These are phyloP conservation scores for Xylaria telfairii DNA, from an alignment of 495 filamentous ascomycete genomes.

Conservation along the genomic window DNA sequence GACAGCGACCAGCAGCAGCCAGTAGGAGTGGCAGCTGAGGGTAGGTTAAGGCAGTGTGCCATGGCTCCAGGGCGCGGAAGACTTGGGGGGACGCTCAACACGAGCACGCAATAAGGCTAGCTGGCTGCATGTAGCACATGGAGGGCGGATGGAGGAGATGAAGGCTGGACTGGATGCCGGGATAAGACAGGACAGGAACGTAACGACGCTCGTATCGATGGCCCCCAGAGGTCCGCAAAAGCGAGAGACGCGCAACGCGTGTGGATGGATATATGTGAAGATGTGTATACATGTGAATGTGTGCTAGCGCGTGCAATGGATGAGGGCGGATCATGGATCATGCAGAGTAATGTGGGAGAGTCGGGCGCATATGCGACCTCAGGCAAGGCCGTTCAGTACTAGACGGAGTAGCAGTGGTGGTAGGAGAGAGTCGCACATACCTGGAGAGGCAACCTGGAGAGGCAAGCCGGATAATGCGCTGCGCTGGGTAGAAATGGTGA, in stretches of 20 bases:
- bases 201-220: background rate
- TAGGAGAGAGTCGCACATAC: slow-evolving; percentile 15
- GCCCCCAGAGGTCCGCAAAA: slow-evolving; percentile 7
- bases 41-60: slow-evolving; percentile 12
- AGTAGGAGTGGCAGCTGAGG: background rate
- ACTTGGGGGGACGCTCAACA: slow-evolving; percentile 2
- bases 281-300: slow-evolving; percentile 15
- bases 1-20: background rate
- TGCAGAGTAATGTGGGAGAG: slow-evolving; percentile 20
- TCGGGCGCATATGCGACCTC: slow-evolving; percentile 27
- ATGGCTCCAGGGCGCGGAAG: background rate
- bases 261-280: slow-evolving; percentile 10
- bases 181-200: background rate
- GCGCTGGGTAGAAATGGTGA: slow-evolving; percentile 8
- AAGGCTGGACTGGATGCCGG: slow-evolving; percentile 3
- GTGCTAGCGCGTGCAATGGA: slow-evolving; percentile 21
- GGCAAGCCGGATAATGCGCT: slow-evolving; percentile 17
- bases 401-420: slow-evolving; percentile 1
- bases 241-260: slow-evolving; percentile 18
- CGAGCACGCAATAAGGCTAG: slow-evolving; percentile 20
- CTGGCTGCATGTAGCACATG: slow-evolving; percentile 19
- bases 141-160: slow-evolving; percentile 7
- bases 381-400: slow-evolving; percentile 21
- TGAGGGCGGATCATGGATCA: slow-evolving; percentile 24
- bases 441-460: slow-evolving; percentile 7